A percentile compares a stretch with the other conserved stretches of the same genome.
Conservation (phyloP, 805 yeast species). For the Ogataea polymorpha region DNA sequence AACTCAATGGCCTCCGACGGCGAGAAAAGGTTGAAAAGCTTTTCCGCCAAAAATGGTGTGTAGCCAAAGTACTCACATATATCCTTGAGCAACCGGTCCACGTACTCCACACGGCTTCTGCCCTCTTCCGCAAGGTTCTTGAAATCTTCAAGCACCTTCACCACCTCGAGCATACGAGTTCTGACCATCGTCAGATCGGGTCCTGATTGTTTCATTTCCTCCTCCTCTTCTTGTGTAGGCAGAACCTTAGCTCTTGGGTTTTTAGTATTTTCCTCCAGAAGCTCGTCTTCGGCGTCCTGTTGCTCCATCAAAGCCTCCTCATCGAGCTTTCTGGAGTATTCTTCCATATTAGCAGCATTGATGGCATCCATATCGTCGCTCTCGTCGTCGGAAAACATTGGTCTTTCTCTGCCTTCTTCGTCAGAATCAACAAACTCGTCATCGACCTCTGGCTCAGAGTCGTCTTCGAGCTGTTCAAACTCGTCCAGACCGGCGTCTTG, state of each 20-base stretch:
- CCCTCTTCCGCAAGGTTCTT: conserved; percentile 81
- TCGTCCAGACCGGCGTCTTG: conserved; percentile 36
- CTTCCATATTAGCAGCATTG: conserved; percentile 83
- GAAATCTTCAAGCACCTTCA: conserved; percentile 90
- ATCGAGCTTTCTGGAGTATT: conserved; percentile 64
- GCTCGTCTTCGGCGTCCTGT: conserved; percentile 57
- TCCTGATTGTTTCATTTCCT: conserved; percentile 49
- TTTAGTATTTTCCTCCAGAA: conserved; percentile 51
- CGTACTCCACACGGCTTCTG: conserved; percentile 78
- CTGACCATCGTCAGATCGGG: conserved; percentile 79
- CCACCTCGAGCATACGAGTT: conserved; percentile 93
- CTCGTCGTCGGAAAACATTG: conserved; percentile 82
- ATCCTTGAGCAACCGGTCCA: conserved; percentile 74
- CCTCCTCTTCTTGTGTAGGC: conserved; percentile 68
- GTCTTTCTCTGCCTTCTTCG: conserved; percentile 56
- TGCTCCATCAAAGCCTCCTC: conserved; percentile 57
- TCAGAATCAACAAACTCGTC: conserved; percentile 50
- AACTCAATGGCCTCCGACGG: conserved; percentile 98
- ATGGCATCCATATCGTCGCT: conserved; percentile 65
- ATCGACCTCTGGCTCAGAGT: conserved; percentile 41
- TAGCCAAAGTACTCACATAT: conserved; percentile 94
- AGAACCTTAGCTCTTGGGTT: conserved; percentile 77
- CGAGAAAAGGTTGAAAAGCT: conserved; percentile 83
- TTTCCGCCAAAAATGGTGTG: conserved; percentile 87
- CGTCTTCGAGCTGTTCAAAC: conserved; percentile 37